Base-by-base conservation (phyloP, 352 stramenopile genomes). In the Discostella stelligera region DNA sequence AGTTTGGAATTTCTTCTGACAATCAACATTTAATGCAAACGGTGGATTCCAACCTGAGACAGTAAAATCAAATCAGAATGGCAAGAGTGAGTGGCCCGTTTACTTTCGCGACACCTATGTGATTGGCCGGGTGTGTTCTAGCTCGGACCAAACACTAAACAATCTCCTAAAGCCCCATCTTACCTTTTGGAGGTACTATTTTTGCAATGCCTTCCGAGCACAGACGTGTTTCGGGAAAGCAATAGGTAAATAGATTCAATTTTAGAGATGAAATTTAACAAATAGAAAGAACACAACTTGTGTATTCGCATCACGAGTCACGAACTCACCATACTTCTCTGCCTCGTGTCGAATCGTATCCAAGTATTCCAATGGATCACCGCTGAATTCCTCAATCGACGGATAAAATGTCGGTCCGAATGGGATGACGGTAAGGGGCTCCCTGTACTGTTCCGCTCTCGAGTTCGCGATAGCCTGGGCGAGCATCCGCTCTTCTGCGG, bases 111-210 rank as follows among this genome's bases (percentile, higher is more conserved):
- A 11, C 41, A 37, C 3, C 39, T 3, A 66, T 39, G 20, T 6
- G 50, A 30, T 37, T 27, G 14, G 21, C 14, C 50, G 18, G 21
- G 14, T 16, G 30, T 60, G 52, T 21, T 59, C 20, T 14, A 14
- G 3, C 32, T 5, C n/a, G 3, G 0, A 39, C 7, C 3, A 55
- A 54, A 63, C 16, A 63, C 10, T 1, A 56, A 37, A 37, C n/a
- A 59, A 48, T n/a, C 20, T 54, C n/a, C 48, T 21, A 4, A 4
- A n/a, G 20, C 94, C 94, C 96, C 96, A 99, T 48, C 72, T 66
- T 53, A 82, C 94, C 97, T 25, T 84, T 65, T 0, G 97, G 97
- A 66, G 97, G 97, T 16, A 99, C 96, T 81, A 99, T 99, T 87
- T 98, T 99, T 83, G 94, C 98, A 74, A 99, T 99, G 25, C 59